Evolutionary conservation across 306 rosid genomes (phyloP), one percentile per base, ranked within the genome.

Genomic region (peach (Prunus persica)): DNA sequence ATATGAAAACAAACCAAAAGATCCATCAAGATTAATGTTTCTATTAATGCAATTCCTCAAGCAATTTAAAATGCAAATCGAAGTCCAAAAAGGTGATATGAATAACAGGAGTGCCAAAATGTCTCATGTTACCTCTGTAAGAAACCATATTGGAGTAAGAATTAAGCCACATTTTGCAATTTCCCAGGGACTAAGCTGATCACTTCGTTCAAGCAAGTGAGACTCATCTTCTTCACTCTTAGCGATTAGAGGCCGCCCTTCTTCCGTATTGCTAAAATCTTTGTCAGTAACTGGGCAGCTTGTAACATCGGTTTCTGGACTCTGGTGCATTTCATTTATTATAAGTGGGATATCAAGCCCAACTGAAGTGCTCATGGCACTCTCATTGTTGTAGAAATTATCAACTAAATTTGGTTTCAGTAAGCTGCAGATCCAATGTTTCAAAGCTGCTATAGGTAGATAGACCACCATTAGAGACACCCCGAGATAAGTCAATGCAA

Each of bases 101-200:
- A 77, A 63, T 62, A 73, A 73, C 10, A 57, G 14, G 28, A 27
- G 67, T 57, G 50, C 64, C 22, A 25, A 52, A 74, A 56, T 24
- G 34, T 68, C 63, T 57, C 22, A 20, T 76, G 72, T 69, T 86
- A 89, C 97, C 97, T 91, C 95, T 41, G 92, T 84, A 54, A 82
- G 49, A 86, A 91, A 91, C 97, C 95, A 91, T 55, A 84, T 45
- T 15, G 93, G 97, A 61, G 93, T 63, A 20, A 91, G 95, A 71
- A 77, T 82, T 62, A 91, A 83, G 80, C 91, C 79, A 66, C 80
- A 82, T 74, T 75, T 85, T 9, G 87, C 90, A 84, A 88, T 50
- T 76, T 87, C 84, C 93, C 91, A 82, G 25, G 93, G 76, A 75
- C 79, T 57, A 25, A 63, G 52, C 65, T 81, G 83, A 73, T 51